These are phyloP conservation scores for Ophiostoma piceae DNA, from an alignment of 2,329 filamentous ascomycete species.

Conservation along the genomic window DNA sequence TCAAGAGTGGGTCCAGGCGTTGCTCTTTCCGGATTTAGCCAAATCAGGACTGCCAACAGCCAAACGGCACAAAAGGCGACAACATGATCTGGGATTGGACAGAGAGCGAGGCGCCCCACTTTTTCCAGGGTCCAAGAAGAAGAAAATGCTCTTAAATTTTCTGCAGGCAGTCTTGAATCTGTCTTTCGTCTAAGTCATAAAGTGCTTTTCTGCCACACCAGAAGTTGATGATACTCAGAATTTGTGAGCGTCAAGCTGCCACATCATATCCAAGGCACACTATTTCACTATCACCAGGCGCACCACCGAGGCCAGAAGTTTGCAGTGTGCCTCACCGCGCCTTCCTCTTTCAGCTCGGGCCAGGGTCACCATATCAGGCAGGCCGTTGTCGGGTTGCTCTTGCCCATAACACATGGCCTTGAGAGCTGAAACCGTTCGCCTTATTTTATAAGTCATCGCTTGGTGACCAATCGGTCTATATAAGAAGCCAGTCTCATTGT, in stretches of 20 bases:
- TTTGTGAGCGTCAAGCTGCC: neutral
- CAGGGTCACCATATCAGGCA: neutral
- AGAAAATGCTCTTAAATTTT: conserved; percentile 12
- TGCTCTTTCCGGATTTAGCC: neutral
- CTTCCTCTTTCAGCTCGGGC: neutral
- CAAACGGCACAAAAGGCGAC: neutral
- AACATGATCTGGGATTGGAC: neutral
- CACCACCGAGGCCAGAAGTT: neutral
- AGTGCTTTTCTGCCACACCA: conserved; percentile 12
- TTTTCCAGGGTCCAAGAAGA: neutral
- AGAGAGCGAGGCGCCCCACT: neutral
- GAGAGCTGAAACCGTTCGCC: neutral
- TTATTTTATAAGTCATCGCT: neutral
- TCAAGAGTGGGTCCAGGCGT: neutral
- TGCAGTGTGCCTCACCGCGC: neutral
- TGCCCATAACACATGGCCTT: neutral
- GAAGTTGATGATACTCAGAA: neutral
- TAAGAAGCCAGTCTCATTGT: neutral
- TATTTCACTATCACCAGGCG: neutral
- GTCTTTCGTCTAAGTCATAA: conserved; percentile 9
- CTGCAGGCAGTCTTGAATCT: conserved; percentile 3
- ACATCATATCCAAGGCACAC: neutral
- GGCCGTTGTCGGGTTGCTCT: conserved; percentile 4
- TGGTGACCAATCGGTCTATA: neutral
- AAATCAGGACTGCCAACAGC: neutral